Conservation (phyloP, 108 stramenopile genomes). For the Discostella pseudostelligera region DNA sequence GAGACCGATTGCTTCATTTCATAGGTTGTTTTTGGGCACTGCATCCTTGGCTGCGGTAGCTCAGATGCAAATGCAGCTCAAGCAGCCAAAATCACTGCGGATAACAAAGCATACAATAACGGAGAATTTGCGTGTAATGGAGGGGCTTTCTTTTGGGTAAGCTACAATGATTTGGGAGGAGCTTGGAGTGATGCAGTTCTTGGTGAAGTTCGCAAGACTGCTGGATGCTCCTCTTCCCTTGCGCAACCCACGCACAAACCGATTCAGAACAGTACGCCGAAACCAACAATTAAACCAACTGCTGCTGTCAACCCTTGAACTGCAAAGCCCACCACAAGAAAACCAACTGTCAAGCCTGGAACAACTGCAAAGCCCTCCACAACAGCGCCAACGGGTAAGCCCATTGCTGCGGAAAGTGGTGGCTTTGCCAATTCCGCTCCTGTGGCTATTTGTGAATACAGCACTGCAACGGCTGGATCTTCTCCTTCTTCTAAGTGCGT, state of each 20-base stretch:
- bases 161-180: constrained; percentile 31
- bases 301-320: background rate
- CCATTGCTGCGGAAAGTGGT: no score
- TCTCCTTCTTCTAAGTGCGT: no score
- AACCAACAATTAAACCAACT: background rate
- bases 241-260: no score
- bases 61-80: constrained; percentile 44
- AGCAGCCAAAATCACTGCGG: constrained; percentile 43
- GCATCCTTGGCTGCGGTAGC: constrained; percentile 50
- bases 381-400: no score
- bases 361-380: no score
- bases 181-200: constrained; percentile 36
- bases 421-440: no score
- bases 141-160: constrained; percentile 63
- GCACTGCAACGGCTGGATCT: no score
- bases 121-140: constrained; percentile 49
- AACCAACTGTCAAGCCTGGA: no score
- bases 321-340: background rate
- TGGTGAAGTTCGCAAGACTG: constrained; percentile 9
- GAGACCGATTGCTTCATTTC: background rate
- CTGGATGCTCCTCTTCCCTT: constrained; percentile 27
- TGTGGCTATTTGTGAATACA: no score
- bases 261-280: no score
- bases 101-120: constrained; percentile 24
- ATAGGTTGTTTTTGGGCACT: constrained; percentile 58